Evolutionary conservation across 805 yeast species (phyloP), one percentile per base, ranked within the genome.

Genomic region (Starmerella sp.): DNA sequence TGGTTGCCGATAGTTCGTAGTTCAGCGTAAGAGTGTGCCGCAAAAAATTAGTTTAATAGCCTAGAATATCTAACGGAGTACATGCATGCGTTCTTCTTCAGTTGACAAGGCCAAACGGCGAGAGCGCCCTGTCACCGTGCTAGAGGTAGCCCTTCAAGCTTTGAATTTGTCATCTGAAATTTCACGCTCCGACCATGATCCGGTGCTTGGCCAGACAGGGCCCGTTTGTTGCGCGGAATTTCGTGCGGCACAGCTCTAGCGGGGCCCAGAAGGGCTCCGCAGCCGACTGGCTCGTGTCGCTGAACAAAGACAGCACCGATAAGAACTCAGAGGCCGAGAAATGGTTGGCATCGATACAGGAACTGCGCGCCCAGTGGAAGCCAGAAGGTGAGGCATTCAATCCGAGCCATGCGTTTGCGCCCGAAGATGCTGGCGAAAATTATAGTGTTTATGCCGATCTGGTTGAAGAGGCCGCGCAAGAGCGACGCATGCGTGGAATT

Each of bases 321-420:
- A 35, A 32, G 34, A 52, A 57, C 48, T 51, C 35, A 13, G 58
- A 57, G 62, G 71, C 73, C 42, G 75, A 65, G 44, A 67, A 61
- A 52, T 72, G 74, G 82, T 60, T 76, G 42, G 66, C 67, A 17
- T 73, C 77, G 17, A 66, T 77, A 45, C 57, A 67, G 29, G 67
- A 69, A 30, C 62, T 75, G 17, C 69, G 75, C 53, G 59, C 65
- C 28, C 74, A 74, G 59, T 69, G 74, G 56, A 59, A 67, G 7
- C 68, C 69, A 22, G 65, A 67, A 28, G 73, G 70, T 31, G 58
- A 55, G 34, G 57, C 64, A 6, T 73, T 65, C 60, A 58, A 67
- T 48, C 76, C 77, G 29, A 71, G 70, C 49, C 66, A 66, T 37
- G 70, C 71, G 10, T 65, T 75, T 52, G 73, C 75, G 1, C 73